Evolutionary conservation across 805 yeast genomes (phyloP), one percentile per base, ranked within the genome.

Genomic region (Yamadazyma akitaensis): DNA sequence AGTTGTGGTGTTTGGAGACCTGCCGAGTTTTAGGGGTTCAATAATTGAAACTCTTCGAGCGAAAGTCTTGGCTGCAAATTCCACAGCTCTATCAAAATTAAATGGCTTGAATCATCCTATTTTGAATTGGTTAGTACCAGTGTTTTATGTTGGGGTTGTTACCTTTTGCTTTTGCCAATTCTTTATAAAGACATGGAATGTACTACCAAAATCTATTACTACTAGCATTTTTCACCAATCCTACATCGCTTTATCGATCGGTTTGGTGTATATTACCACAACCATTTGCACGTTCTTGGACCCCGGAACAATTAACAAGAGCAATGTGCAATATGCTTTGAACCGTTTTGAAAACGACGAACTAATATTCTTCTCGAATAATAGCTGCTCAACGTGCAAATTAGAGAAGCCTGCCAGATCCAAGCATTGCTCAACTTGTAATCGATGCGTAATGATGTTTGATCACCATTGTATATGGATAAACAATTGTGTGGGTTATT

Each of bases 401-500:
- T 38, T 64, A 14, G 37, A 58, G 48, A 61, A 80, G 62, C 86
- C 86, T 0, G 85, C 86, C 2, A 61, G 86, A 25, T 76, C 90
- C 0, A 79, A 84, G 46, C 86, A 81, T 58, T 82, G 86, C 59
- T 64, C 76, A 1, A 73, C 84, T 0, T 88, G 96, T 57, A 65
- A 77, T 26, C 46, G 57, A 18, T 81, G 86, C 55, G 62, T 76
- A 2, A 64, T 72, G 34, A 53, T 75, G 51, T 70, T 63, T 51
- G 86, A 81, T 60, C 86, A 81, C 56, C 85, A 81, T 61, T 81
- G 86, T 56, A 57, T 80, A 13, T 81, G 84, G 83, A 73, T 81
- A 37, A 83, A 85, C 56, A 86, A 82, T 54, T 88, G 96, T 60
- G 75, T 88, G 36, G 96, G 96, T 1, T 68, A 70, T 51, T 72